Conservation (phyloP, 2,329 filamentous ascomycete genomes). For the Cordyceps cateniannulata region DNA sequence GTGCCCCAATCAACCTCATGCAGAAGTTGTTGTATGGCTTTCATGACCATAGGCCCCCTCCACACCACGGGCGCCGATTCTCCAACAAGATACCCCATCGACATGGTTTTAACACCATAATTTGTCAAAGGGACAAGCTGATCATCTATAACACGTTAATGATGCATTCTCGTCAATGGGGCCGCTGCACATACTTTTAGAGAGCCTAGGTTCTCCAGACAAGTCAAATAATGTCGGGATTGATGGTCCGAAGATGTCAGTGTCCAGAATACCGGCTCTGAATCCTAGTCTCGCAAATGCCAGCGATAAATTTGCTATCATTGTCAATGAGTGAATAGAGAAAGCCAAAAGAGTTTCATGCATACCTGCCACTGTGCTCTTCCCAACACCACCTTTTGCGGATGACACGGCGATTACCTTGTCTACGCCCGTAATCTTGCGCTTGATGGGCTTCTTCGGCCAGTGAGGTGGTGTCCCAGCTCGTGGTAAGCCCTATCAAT, state of each 20-base stretch:
- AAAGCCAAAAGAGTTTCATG: neutral
- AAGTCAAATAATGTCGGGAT: conserved; percentile 86
- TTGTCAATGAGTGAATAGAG: neutral
- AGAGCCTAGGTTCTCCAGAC: conserved; percentile 69
- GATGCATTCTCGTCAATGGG: neutral
- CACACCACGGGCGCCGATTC: conserved; percentile 82
- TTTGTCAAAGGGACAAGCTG: conserved; percentile 83
- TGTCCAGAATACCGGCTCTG: conserved; percentile 82
- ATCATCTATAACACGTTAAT: conserved; percentile 48
- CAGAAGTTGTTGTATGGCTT: conserved; percentile 88
- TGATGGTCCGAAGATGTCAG: conserved; percentile 94
- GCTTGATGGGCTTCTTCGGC: conserved; percentile 72
- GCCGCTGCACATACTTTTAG: conserved; percentile 48
- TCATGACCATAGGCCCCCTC: conserved; percentile 96
- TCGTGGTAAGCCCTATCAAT: conserved; percentile 69
- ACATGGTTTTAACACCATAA: conserved; percentile 97
- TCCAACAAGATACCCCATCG: conserved; percentile 87
- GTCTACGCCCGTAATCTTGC: conserved; percentile 74
- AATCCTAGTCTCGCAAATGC: conserved; percentile 78
- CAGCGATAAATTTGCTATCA: conserved; percentile 69
- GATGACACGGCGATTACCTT: conserved; percentile 97
- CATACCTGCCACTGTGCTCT: conserved; percentile 82
- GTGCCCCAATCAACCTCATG: conserved; percentile 93
- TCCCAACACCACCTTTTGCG: conserved; percentile 96
- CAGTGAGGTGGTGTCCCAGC: conserved; percentile 52